Percentiles rank a stretch among this genome's conserved stretches.
Conservation (phyloP, 2,329 filamentous ascomycete genomes). For the Colletotrichum zoysiae region DNA sequence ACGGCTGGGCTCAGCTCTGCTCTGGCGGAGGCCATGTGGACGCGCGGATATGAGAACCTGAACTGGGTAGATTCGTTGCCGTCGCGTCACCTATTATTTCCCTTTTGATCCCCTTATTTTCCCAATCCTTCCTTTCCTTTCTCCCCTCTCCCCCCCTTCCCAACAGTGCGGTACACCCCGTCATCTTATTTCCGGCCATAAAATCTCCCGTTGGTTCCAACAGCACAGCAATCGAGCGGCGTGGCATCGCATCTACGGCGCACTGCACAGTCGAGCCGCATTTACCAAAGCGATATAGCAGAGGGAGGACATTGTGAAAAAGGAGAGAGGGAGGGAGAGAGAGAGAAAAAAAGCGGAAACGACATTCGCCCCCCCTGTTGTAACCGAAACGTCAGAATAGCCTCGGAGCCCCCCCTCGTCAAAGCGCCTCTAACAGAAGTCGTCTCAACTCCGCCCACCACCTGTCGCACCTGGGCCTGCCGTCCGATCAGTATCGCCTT, state of each 20-base stretch:
- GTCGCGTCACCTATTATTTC: slow-evolving; percentile 13
- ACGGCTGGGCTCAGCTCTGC: slow-evolving; percentile 4
- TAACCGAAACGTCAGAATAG: slow-evolving; percentile 54
- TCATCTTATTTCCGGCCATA: slow-evolving; percentile 10
- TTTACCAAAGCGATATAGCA: slow-evolving; percentile 9
- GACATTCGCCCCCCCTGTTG: slow-evolving; percentile 48
- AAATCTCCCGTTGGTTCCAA: slow-evolving; percentile 18
- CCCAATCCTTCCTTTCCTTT: slow-evolving; percentile 15
- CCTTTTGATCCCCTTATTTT: slow-evolving; percentile 25
- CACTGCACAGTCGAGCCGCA: slow-evolving; percentile 10
- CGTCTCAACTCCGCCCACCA: slow-evolving; percentile 57
- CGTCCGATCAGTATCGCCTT: slow-evolving; percentile 46
- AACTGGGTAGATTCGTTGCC: slow-evolving; percentile 25
- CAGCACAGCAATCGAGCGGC: neutral
- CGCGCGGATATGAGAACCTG: slow-evolving; percentile 30
- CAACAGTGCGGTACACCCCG: slow-evolving; percentile 32
- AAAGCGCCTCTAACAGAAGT: slow-evolving; percentile 59
- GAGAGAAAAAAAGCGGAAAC: slow-evolving; percentile 5
- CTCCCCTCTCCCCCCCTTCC: slow-evolving; percentile 1
- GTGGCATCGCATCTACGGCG: slow-evolving; percentile 1
- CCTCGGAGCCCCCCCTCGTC: slow-evolving; percentile 53
- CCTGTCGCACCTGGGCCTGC: slow-evolving; percentile 46
- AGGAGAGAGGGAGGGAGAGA: neutral
- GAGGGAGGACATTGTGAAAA: neutral
- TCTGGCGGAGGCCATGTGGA: slow-evolving; percentile 8